Percentiles rank a stretch among this genome's conserved stretches.
These are phyloP conservation scores for Penicillium daleae DNA, from an alignment of 495 filamentous ascomycete genomes.

Conservation along the genomic window DNA sequence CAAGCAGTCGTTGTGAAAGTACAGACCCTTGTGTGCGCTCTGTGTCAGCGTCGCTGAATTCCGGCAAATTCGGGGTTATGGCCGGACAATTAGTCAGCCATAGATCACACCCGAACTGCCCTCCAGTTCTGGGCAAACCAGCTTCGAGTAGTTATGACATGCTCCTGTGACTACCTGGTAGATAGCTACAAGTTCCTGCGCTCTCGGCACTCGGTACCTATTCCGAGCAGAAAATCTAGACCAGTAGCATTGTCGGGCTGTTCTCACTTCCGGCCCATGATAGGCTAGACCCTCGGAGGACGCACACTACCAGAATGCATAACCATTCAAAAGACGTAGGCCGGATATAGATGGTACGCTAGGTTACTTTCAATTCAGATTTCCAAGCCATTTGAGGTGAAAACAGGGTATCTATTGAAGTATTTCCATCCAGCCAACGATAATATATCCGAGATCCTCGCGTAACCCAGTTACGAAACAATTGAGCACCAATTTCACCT, in stretches of 20 bases:
- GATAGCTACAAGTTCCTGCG: no score
- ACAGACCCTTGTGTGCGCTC: background rate
- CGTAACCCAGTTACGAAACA: background rate
- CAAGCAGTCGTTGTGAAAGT: background rate
- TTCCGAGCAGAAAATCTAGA: no score
- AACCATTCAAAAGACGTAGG: background rate
- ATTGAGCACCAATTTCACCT: background rate
- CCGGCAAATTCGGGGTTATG: constrained; percentile 16
- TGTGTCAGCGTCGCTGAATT: constrained; percentile 11
- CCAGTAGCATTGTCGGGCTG: no score
- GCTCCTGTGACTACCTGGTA: no score
- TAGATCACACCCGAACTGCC: no score
- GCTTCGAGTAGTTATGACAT: no score
- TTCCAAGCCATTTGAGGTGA: background rate
- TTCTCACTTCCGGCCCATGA: no score
- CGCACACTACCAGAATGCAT: background rate
- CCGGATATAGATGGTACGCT: background rate
- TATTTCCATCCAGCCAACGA: constrained; percentile 4
- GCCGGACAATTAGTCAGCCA: constrained; percentile 11
- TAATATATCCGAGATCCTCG: constrained; percentile 2
- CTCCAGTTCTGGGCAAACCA: no score
- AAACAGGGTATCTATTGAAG: constrained; percentile 12
- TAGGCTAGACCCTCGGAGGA: no score
- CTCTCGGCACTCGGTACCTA: no score
- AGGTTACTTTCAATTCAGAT: background rate